Evolutionary conservation across 1,284 basidiomycete genomes (phyloP), one percentile per base, ranked within the genome.

Genomic region (Inonotus obliquus): DNA sequence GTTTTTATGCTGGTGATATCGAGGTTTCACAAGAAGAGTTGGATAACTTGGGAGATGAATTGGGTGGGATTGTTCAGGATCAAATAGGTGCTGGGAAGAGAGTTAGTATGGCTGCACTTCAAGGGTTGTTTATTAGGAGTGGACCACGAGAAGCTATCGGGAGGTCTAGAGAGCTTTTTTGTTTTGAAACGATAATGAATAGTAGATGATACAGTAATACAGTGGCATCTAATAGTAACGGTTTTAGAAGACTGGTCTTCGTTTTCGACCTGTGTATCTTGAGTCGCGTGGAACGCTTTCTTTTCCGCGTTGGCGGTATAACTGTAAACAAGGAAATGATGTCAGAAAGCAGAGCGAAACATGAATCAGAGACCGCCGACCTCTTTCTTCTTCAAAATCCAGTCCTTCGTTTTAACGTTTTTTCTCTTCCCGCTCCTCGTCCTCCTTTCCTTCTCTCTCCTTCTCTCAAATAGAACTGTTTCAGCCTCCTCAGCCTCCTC

Each of bases 101-200:
- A 35, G 81, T 96, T 61, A 96, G 94, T 70, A 98, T 98, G 95
- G 95, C 95, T 27, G 86, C 89, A 38, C 76, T 98, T 61, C 95
- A 98, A 70, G 95, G 95, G 17, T 81, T 92, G 58, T 98, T 98
- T 74, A 98, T 98, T 67, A 81, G 91, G 62, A 85, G 84, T 69
- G 78, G 76, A 38, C 82, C 89, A 27, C 75, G 72, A 67, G 84
- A 87, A 39, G 92, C 89, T 13, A 72, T 94, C 3, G 72, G 66
- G 49, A 78, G 75, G 41, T 84, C 85, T 68, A 76, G 73, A 48
- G 80, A 82, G 44, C 73, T n/a, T 88, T 58, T 86, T 86, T 64
- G 69, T 68, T n/a, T 45, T 61, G 27, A 55, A 41, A 13, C 37
- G 37, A 35, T 29, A 32, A 44, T 14, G 41, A 44, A 7, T 44